Conservation (phyloP, 2,329 filamentous ascomycete species). For the Alternaria metachromatica region DNA sequence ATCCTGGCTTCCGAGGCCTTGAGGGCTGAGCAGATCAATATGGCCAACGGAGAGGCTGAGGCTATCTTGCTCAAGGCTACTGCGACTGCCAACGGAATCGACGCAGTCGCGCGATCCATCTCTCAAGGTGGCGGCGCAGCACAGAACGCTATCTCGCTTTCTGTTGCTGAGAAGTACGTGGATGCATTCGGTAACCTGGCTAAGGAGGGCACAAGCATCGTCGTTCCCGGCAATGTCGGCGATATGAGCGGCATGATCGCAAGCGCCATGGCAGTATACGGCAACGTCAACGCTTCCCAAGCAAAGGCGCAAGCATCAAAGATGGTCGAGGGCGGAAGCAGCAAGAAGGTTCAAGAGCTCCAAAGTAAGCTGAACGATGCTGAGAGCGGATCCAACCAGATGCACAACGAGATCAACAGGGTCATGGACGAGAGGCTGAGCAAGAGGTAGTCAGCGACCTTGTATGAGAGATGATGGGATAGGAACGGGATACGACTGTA, state of each 20-base stretch:
- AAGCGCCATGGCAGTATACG: constrained; percentile 92
- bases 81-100: constrained; percentile 87
- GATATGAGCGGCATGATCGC: constrained; percentile 98
- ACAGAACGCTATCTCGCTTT: constrained; percentile 82
- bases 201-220: constrained; percentile 92
- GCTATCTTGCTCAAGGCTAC: constrained; percentile 85
- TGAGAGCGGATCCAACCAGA: constrained; percentile 28
- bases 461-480: background rate
- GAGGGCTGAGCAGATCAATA: constrained; percentile 90
- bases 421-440: constrained; percentile 46
- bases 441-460: constrained; percentile 27
- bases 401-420: constrained; percentile 42
- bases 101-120: constrained; percentile 81
- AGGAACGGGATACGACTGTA: constrained; percentile 30
- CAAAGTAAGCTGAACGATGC: constrained; percentile 34
- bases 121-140: constrained; percentile 75
- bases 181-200: constrained; percentile 92
- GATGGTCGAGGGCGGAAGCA: constrained; percentile 24
- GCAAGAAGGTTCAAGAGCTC: constrained; percentile 41
- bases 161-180: constrained; percentile 96
- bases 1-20: constrained; percentile 95
- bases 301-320: constrained; percentile 69
- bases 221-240: constrained; percentile 95
- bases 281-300: constrained; percentile 86
- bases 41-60: constrained; percentile 89